Evolutionary conservation across 805 yeast genomes (phyloP), one percentile per base, ranked within the genome.

Genomic region (Pichia gijzeniarum): DNA sequence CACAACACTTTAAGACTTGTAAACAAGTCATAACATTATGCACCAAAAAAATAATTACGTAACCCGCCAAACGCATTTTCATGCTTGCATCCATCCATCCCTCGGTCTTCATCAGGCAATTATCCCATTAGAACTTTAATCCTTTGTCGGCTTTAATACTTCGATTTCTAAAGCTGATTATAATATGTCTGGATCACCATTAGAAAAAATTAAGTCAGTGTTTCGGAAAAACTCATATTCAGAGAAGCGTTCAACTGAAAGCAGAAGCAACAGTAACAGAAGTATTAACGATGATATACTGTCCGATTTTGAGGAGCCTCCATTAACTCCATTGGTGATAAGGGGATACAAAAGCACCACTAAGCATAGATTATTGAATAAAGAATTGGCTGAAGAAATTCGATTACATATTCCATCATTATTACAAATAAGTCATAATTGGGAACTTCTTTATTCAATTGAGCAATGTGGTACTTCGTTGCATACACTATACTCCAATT

Each of bases 381-480:
- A 53, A 0, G 84, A 77, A 41, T 65, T 91, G 56, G 93, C 93
- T 1, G 84, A 76, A 47, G 88, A 87, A 44, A 72, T 91, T 31
- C 71, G 96, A 38, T 68, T 70, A 22, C 72, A 87, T 43, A 61
- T 93, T 48, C 96, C 97, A 0, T 73, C 86, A 4, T 70, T 97
- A 39, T 68, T 85, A 34, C 96, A 88, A 60, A 69, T 91, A 20
- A 77, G 77, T 49, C 81, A 83, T 33, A 74, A 74, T 5, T 93
- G 98, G 99, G 64, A 73, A 5, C 63, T 93, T 41, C 62, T 80
- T 2, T 91, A 90, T 60, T 82, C 93, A n/a, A 64, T 87, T 49
- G 97, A 90, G 54, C 96, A 88, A 62, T 86, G 89, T 60, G 99
- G 99, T 0, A 82, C 95, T 0, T 85, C 96, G 0, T 62, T 91